A percentile compares a stretch with the other conserved stretches of the same genome.
These are phyloP conservation scores for Oryza brachyantha DNA, from an alignment of 176 grass and related monocot species.

Conservation along the genomic window DNA sequence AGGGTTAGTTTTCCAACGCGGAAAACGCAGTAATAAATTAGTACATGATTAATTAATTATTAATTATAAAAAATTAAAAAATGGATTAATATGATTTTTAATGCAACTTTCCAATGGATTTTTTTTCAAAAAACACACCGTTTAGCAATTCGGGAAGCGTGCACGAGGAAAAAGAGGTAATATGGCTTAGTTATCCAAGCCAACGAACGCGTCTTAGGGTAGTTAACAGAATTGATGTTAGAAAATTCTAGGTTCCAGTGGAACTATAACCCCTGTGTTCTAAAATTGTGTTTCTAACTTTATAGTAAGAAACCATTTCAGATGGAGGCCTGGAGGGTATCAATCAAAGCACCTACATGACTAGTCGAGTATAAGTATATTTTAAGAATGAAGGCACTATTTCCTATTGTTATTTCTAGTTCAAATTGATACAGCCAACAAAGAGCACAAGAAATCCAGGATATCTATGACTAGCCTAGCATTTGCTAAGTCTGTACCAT, in stretches of 20 bases:
- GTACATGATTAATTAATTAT: too few species aligned
- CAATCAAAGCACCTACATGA: neutral
- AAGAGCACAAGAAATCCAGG: neutral
- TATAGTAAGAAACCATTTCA: neutral
- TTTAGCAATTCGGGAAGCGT: too few species aligned
- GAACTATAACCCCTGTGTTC: neutral
- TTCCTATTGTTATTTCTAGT: conserved; percentile 2
- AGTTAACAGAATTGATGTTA: neutral
- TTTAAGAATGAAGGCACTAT: conserved; percentile 4
- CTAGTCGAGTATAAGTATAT: neutral
- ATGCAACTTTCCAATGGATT: too few species aligned
- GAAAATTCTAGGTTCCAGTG: neutral
- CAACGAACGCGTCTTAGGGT: too few species aligned
- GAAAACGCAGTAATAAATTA: too few species aligned
- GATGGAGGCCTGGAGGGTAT: neutral
- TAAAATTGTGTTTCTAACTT: neutral
- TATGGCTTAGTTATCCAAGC: too few species aligned
- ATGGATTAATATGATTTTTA: too few species aligned
- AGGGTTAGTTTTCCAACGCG: too few species aligned
- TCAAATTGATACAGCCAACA: neutral
- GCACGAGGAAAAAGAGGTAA: too few species aligned
- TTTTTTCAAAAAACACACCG: too few species aligned
- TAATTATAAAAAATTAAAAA: too few species aligned
- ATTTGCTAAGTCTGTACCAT: neutral
- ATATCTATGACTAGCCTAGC: conserved; percentile 5